Base-by-base conservation (phyloP, 768 basidiomycete species). In the Lentinula edodes region DNA sequence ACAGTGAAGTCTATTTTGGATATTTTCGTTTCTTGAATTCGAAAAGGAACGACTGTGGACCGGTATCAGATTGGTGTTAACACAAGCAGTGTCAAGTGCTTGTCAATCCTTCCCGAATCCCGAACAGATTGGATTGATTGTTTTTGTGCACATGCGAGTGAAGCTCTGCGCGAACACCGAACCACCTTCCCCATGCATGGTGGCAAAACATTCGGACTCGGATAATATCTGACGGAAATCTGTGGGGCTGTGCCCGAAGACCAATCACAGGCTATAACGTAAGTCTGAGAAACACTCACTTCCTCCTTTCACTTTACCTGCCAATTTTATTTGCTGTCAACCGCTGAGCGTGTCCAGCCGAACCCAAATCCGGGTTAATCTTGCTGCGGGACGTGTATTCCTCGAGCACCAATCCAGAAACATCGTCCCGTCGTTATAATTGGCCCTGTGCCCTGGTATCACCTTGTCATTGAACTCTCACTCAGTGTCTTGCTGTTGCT, bases 271-370 rank as follows among this genome's bases (percentile, higher is more conserved):
- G 18, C 45, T 46, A 28, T 28, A 8, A 46, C 18, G 20, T 46
- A 28, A 46, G 20, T 18, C 18, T 23, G 45, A 20, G 45, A 46
- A 46, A 15, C 16, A 15, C 16, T 20, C 15, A n/a, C 9, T 46
- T 23, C 20, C 43, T 18, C n/a, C 45, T 46, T 20, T 46, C 45
- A 46, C 20, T 18, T 46, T 43, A n/a, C 12, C 16, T 43, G 39
- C 39, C 39, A 12, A 15, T 45, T 45, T 18, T 45, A 45, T 46
- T 12, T 46, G 45, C 45, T 46, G 45, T 46, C 53, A 54, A 54
- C 28, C 53, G 53, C 36, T 54, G 53, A 54, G 53, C 53, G 53
- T 54, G 53, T 54, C 53, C 34, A 54, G 38, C 38, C 12, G 12
- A n/a, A 38, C 13, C 53, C 18, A 20, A 16, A 54, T 38, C 35